phyloP scores from a whole-genome alignment of 306 rosid species.

The Lablab purpureus region DNA sequence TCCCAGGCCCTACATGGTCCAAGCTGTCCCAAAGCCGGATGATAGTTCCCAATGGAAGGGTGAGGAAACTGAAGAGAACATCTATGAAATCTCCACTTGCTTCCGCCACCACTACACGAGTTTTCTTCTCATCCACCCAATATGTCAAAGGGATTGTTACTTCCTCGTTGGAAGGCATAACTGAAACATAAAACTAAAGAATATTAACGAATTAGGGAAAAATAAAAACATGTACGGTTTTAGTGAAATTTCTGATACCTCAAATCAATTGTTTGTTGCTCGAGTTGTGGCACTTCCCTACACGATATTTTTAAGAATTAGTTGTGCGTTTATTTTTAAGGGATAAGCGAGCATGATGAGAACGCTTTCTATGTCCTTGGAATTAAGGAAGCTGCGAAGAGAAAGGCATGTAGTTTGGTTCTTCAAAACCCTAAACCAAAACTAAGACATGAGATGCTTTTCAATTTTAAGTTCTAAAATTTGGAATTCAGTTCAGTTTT shows the following conservation, averaged over 20 bases:
- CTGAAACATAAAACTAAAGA: not conserved
- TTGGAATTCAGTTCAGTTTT: too few species aligned
- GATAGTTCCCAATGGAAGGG: conserved; percentile 19
- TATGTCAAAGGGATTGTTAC: not conserved
- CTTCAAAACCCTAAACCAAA: too few species aligned
- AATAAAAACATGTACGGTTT: not conserved
- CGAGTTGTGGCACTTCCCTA: too few species aligned
- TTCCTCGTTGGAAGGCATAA: not conserved
- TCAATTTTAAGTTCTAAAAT: too few species aligned
- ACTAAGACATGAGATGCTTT: too few species aligned
- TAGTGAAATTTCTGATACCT: not conserved
- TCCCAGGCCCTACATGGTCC: too few species aligned
- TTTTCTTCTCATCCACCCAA: not conserved
- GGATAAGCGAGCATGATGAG: too few species aligned
- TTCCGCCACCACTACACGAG: not conserved
- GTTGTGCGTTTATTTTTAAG: too few species aligned
- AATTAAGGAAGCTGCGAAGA: too few species aligned
- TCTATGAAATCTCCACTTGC: not conserved
- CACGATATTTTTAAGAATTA: too few species aligned
- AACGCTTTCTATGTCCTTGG: too few species aligned
- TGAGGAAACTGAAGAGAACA: not conserved
- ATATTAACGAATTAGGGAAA: not conserved
- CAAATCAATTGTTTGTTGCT: not conserved
- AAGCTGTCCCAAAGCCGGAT: not conserved
- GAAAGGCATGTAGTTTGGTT: too few species aligned